phyloP scores from a whole-genome alignment of 495 filamentous ascomycete genomes.

The Penicillium crystallinum region DNA sequence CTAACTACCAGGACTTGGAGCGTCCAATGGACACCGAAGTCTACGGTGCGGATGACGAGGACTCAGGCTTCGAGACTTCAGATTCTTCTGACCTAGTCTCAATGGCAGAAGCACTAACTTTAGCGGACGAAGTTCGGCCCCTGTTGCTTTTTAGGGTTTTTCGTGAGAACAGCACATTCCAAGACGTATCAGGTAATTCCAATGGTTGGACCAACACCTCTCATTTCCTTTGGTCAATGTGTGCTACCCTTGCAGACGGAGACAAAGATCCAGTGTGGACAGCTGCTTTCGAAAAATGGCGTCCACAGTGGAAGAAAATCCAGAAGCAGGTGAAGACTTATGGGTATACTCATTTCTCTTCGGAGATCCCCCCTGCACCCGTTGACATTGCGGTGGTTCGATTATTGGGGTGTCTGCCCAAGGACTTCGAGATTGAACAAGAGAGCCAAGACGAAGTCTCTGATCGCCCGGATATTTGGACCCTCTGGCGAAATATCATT shows the following conservation, averaged over 20 bases:
- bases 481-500: neutral
- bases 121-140: neutral
- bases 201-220: neutral
- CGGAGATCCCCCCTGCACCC: neutral
- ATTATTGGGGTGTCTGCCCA: neutral
- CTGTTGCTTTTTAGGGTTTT: neutral
- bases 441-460: neutral
- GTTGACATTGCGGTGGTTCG: neutral
- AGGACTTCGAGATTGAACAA: neutral
- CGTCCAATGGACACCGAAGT: neutral
- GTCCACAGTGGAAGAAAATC: neutral
- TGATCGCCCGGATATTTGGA: conserved; percentile 2
- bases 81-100: neutral
- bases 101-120: neutral
- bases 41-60: conserved; percentile 4
- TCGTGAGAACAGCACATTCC: neutral
- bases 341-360: neutral
- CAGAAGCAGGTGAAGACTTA: neutral
- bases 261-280: neutral
- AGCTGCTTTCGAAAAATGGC: neutral
- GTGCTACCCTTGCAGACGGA: neutral
- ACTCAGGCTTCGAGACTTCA: neutral
- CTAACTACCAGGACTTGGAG: neutral
- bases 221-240: conserved; percentile 3
- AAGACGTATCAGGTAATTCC: neutral